These are phyloP conservation scores for Acer negundo DNA, from an alignment of 345 rosid species.

Conservation along the genomic window DNA sequence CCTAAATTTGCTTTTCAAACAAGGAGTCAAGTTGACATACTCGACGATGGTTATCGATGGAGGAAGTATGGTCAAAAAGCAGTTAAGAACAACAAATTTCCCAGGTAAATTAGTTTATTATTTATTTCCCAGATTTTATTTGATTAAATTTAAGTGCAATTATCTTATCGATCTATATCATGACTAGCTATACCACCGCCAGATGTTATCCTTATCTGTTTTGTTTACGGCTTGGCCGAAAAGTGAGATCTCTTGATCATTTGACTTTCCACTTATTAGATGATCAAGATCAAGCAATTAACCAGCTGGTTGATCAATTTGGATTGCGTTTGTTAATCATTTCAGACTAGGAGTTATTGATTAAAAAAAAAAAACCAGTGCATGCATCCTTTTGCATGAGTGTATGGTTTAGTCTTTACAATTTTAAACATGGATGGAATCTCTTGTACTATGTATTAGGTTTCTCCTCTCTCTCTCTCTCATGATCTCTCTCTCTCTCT, in stretches of 20 bases:
- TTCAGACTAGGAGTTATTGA: background rate
- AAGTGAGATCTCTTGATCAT: slow-evolving; percentile 3
- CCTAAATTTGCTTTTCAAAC: slow-evolving; percentile 68
- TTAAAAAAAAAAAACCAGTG: background rate
- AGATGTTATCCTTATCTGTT: background rate
- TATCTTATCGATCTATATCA: too few relatives aligned
- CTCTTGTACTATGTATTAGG: background rate
- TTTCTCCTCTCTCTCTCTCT: background rate
- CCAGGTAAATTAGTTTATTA: slow-evolving; percentile 31
- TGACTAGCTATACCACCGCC: background rate
- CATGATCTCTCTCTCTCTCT: too few relatives aligned
- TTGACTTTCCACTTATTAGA: background rate
- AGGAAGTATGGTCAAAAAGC: slow-evolving; percentile 78
- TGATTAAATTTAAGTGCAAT: too few relatives aligned
- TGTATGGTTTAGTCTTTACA: background rate
- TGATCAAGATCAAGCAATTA: background rate
- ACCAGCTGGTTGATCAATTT: background rate
- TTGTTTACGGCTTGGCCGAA: background rate
- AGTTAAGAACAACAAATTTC: slow-evolving; percentile 62
- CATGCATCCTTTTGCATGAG: background rate
- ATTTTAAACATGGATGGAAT: background rate
- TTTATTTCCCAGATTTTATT: background rate
- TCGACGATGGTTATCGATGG: slow-evolving; percentile 81
- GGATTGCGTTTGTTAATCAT: background rate
- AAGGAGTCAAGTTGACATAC: slow-evolving; percentile 62